Base-by-base conservation (phyloP, 192 early-diverging fungal genomes). In the Oehlia diaphana region DNA sequence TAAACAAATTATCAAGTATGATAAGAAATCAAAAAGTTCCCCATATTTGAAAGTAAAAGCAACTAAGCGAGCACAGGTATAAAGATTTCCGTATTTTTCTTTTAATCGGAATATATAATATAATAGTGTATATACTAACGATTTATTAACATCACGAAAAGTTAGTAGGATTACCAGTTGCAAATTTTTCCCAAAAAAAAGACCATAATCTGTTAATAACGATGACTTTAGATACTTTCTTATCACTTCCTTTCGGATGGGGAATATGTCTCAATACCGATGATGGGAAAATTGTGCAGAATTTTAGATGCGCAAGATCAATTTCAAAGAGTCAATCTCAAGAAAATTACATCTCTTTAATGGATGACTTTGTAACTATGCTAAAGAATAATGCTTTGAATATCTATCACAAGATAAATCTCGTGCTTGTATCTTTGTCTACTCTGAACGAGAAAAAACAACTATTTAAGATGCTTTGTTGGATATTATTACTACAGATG, bases 201-300 rank as follows among this genome's bases (percentile, higher is more conserved):
- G 44, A 63, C 28, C 53, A 80, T 42, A 72, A 80, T 39, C 37
- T 80, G 14, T 16, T 80, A 71, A 80, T 80, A 49, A 63, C 72
- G 7, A 76, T 80, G 49, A 76, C 71, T 35, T 65, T 61, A 2
- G 71, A 74, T 80, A 35, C 79, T 23, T 72, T 65, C 26, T 16
- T 23, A 13, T 28, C 9, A 5, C 28, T 13, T 23, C 68, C 71
- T 37, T 80, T 80, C 16, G 73, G 53, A 39, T 80, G 63, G 62
- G 72, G 21, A 35, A 80, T 79, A n/a, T 61, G 67, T 26, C 49
- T 79, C 12, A 31, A 58, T 61, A 50, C 53, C 9, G 28, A 28
- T 35, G 73, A 74, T 35, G 53, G 53, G 5, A 28, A 50, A 62
- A 23, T 74, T 10, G 8, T 35, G 13, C 23, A 74, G 6, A 50